These are phyloP conservation scores for Parastagonospora nodorum DNA, from an alignment of 2,329 filamentous ascomycete species.

Conservation along the genomic window DNA sequence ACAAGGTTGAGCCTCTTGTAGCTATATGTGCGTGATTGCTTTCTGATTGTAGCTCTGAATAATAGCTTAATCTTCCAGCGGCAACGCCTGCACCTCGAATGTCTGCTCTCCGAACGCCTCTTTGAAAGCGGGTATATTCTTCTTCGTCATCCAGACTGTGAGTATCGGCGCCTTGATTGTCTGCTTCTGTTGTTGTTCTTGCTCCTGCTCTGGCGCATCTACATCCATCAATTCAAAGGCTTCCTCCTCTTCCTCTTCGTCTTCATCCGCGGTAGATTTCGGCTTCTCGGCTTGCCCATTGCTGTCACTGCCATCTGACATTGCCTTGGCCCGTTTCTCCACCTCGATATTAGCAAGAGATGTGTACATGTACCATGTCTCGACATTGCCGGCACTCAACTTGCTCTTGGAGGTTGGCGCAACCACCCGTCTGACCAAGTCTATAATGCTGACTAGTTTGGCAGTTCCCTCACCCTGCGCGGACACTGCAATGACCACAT, in stretches of 20 bases:
- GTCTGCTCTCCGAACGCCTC: conserved; percentile 24
- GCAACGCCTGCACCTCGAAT: conserved; percentile 9
- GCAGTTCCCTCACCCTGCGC: conserved; percentile 26
- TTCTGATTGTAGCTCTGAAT: too few species aligned
- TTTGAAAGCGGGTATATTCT: conserved; percentile 16
- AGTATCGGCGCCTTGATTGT: conserved; percentile 20
- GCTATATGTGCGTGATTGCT: too few species aligned
- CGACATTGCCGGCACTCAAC: background rate
- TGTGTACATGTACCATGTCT: conserved; percentile 25
- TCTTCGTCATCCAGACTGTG: conserved; percentile 28
- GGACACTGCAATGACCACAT: conserved; percentile 18
- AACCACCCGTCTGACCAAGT: conserved; percentile 21
- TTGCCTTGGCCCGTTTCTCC: conserved; percentile 1
- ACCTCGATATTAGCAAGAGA: conserved; percentile 18
- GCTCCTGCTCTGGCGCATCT: background rate
- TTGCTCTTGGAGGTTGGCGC: conserved; percentile 5
- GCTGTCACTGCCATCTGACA: background rate
- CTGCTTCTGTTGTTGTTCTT: background rate
- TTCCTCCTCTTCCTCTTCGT: conserved; percentile 15
- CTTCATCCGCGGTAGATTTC: conserved; percentile 4
- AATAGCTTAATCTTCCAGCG: conserved; percentile 2
- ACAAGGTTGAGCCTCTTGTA: too few species aligned
- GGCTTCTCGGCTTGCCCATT: background rate
- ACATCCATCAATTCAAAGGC: conserved; percentile 20
- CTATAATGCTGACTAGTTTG: conserved; percentile 27